Evolutionary conservation across 2,329 filamentous ascomycete genomes (phyloP), one percentile per base, ranked within the genome.

Genomic region (Gaeumannomyces tritici): DNA sequence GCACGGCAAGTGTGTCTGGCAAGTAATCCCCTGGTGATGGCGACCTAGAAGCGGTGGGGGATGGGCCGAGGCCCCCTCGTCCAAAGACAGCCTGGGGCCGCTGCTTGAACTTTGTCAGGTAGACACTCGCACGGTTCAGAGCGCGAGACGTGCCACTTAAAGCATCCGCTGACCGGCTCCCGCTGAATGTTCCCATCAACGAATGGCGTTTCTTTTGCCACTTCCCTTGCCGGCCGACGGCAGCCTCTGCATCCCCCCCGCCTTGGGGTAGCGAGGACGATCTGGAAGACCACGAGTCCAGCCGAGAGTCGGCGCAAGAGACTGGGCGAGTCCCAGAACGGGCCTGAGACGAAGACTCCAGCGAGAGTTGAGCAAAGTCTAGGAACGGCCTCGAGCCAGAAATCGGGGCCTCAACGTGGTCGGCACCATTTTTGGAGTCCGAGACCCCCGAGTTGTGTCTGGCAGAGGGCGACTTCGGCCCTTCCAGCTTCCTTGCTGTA

Each of bases 361-460:
- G 42, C 42, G 42, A 51, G 18, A 13, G 6, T n/a, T 21, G 42
- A 1, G 42, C 21, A 21, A n/a, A n/a, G 8, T 51, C 21, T 8
- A 9, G 42, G 8, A 21, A 51, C 1, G 42, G 18, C 9, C 12
- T 21, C 11, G 42, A 51, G 42, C 42, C 42, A 11, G 42, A 21
- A n/a, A 18, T n/a, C 18, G 42, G 21, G 42, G 21, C 42, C 8
- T 51, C 42, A n/a, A n/a, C 42, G 21, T 7, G 5, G 42, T n/a
- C 42, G n/a, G 42, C 21, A 21, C 18, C 42, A 51, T n/a, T 75
- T 65, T 75, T 80, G 28, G 79, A 77, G 68, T 73, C 73, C 18
- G 77, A 75, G 63, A 84, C 75, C 83, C 82, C 85, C 64, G 80
- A 80, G 63, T 78, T 77, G 4, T 79, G 79, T 62, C 79, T 76